phyloP scores from a whole-genome alignment of 106 monocot genomes.

The Acorus gramineus region DNA sequence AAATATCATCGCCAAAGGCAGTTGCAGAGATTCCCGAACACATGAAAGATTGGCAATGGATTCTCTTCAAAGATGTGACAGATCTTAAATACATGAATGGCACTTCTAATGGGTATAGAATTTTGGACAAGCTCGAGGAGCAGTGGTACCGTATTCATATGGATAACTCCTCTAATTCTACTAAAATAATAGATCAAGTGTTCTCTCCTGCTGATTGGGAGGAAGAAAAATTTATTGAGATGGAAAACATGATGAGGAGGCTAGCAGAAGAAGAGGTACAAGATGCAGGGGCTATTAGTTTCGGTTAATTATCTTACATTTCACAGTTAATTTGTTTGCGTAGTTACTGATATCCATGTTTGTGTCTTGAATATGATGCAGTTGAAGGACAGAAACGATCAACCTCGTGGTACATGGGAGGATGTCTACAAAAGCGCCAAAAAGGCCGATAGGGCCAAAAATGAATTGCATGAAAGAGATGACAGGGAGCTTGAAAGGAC shows the following conservation, averaged over 20 bases:
- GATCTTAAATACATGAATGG: conserved; percentile 13
- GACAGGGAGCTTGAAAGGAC: conserved; percentile 92
- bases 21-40: conserved; percentile 37
- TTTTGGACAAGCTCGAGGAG: conserved; percentile 56
- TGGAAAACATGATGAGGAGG: conserved; percentile 35
- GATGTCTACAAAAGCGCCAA: conserved; percentile 86
- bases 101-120: conserved; percentile 11
- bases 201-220: conserved; percentile 62
- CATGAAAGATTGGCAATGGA: conserved; percentile 79
- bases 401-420: conserved; percentile 88
- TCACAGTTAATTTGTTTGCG: too few relatives aligned
- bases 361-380: conserved; percentile 32
- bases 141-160: conserved; percentile 37
- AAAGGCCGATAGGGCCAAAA: conserved; percentile 70
- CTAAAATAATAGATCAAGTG: conserved; percentile 30
- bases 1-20: conserved; percentile 40
- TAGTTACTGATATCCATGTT: conserved; percentile 5
- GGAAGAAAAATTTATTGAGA: conserved; percentile 53
- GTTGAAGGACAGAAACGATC: conserved; percentile 81
- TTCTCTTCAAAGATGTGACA: conserved; percentile 41
- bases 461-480: conserved; percentile 85
- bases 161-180: conserved; percentile 20
- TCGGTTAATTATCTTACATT: too few relatives aligned
- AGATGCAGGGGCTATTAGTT: neutral
- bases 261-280: conserved; percentile 88